Base-by-base conservation (phyloP, 1,284 basidiomycete genomes). In the Exobasidium rhododendri region DNA sequence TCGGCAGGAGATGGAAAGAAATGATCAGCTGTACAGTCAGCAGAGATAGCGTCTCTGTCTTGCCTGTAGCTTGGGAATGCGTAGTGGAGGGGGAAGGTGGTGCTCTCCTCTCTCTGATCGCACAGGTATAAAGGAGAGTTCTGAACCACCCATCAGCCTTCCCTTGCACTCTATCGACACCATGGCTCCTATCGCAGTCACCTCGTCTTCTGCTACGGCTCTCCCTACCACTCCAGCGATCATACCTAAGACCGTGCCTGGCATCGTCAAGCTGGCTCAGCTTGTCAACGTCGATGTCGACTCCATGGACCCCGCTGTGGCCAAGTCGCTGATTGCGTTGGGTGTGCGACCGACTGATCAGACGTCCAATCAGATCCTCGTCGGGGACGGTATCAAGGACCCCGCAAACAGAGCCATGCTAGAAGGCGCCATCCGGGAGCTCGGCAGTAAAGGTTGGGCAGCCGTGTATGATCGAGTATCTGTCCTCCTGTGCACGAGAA, bases 251-350 rank as follows among this genome's bases (percentile, higher is more conserved):
- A 44, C 53, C 24, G 32, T 60, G 13, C 45, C 59, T 5, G 52
- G 26, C 6, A 56, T 60, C 24, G 51, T 60, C 6, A 53, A 52
- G 5, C 66, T 67, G 44, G 67, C 65, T 22, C 28, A 54, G 30
- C 53, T 55, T 52, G 60, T 67, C 47, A 49, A 69, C 28, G 62
- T 69, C 58, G 67, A 69, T 40, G 66, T 69, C 28, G 67, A 69
- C 50, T 67, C 66, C 31, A 61, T 69, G 57, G 66, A 64, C 31
- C 67, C 67, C 35, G 49, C 56, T 22, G 57, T 68, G 47, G 66
- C 65, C 13, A 28, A 53, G 17, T 64, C 66, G 11, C 45, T 69
- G 14, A 64, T 68, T 20, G 61, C 62, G 46, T 24, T 67, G 11
- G 67, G 67, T 22, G 64, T 68, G 51, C 58, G 52, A 58, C 59